phyloP scores from a whole-genome alignment of 352 stramenopile species.

The Pythium biforme region DNA sequence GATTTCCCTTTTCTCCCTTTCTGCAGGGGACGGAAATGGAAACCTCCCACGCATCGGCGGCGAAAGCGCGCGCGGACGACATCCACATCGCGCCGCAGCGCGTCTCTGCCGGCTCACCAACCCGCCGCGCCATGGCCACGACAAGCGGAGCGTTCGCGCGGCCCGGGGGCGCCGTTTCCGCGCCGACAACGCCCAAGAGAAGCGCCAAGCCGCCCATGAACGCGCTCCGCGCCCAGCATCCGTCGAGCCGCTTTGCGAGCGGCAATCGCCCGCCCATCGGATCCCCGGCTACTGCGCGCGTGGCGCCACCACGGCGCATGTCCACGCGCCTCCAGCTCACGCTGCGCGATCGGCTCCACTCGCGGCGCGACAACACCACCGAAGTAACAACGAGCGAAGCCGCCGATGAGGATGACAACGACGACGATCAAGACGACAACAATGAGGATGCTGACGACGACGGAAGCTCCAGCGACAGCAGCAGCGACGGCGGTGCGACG shows the following conservation, averaged over 20 bases:
- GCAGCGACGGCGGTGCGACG: neutral
- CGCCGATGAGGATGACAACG: neutral
- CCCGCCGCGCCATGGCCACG: neutral
- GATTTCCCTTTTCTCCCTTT: neutral
- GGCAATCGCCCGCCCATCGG: neutral
- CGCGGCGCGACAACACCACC: slow-evolving; percentile 4
- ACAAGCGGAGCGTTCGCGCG: neutral
- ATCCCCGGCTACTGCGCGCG: neutral
- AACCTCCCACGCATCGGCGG: neutral
- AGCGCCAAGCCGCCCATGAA: neutral
- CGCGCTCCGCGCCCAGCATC: neutral
- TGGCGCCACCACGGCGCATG: slow-evolving; percentile 21
- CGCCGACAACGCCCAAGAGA: slow-evolving; percentile 5
- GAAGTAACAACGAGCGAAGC: neutral
- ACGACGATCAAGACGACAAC: slow-evolving; percentile 1
- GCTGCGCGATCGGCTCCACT: slow-evolving; percentile 19
- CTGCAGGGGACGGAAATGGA: neutral
- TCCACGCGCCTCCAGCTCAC: slow-evolving; percentile 27
- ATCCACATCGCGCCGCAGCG: neutral
- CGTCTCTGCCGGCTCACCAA: slow-evolving; percentile 1
- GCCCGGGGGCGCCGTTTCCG: neutral
- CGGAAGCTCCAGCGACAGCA: slow-evolving; percentile 2
- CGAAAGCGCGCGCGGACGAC: slow-evolving; percentile 1
- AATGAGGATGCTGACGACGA: neutral
- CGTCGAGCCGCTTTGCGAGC: slow-evolving; percentile 1